Conservation (phyloP, 2,329 filamentous ascomycete genomes). For the Plectosphaerella plurivora region DNA sequence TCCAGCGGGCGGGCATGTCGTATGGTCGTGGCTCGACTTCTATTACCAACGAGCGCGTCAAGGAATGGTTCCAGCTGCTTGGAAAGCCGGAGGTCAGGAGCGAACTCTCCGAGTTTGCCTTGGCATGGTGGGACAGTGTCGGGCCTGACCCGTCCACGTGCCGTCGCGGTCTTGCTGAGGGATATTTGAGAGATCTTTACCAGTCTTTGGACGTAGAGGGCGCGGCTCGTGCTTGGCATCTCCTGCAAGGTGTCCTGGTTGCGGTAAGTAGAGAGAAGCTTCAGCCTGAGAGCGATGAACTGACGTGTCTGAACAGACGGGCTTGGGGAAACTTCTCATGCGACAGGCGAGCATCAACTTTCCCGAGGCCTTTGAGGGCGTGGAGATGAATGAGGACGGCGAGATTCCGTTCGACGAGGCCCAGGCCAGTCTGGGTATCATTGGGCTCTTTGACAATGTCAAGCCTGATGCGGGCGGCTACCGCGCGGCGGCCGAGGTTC, state of each 20-base stretch:
- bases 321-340: slow-evolving; percentile 9
- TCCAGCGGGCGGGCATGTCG: slow-evolving; percentile 4
- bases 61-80: neutral
- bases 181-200: slow-evolving; percentile 13
- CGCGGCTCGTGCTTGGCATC: slow-evolving; percentile 7
- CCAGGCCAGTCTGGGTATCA: slow-evolving; percentile 12
- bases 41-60: neutral
- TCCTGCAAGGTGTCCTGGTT: neutral
- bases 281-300: neutral
- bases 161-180: slow-evolving; percentile 12
- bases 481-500: slow-evolving; percentile 14
- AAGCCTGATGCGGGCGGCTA: slow-evolving; percentile 10
- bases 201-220: slow-evolving; percentile 2
- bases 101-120: slow-evolving; percentile 7
- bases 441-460: slow-evolving; percentile 15
- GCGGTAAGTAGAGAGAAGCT: neutral
- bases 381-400: neutral
- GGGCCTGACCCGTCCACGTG: neutral
- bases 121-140: slow-evolving; percentile 15
- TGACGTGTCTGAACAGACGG: slow-evolving; percentile 5
- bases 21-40: neutral
- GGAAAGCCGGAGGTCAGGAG: neutral
- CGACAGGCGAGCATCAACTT: slow-evolving; percentile 14
- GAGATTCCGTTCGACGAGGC: slow-evolving; percentile 3
- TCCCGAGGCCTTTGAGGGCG: neutral